Base-by-base conservation (phyloP, 2,329 filamentous ascomycete genomes). In the Fusarium sp. region DNA sequence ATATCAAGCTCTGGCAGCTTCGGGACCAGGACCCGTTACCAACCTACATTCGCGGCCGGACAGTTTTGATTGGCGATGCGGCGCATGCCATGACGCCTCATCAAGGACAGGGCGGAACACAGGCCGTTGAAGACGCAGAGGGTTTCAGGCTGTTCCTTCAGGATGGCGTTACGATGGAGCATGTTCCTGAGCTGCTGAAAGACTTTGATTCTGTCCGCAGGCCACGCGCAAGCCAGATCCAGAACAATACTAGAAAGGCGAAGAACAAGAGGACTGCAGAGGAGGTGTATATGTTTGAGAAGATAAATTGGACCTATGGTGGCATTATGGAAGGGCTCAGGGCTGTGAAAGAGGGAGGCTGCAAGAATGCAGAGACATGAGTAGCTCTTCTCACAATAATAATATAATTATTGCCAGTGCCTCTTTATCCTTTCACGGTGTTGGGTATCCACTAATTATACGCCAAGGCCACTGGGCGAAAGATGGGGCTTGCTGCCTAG, bases 91-190 rank as follows among this genome's bases (percentile, higher is more conserved):
- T 48, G 45, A 48, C 45, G 6, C 45, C 45, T 30, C 26, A 30
- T 20, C 45, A 48, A 30, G 45, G 45, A 22, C 45, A 30, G 26
- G 45, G 45, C 2, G 45, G 26, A 3, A 30, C 45, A 48, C 45
- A 30, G 13, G 45, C 45, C 0, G 26, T 48, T 2, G 45, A 48
- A 30, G 45, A 48, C 6, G 45, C 45, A 30, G 45, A 48, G 3
- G 26, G 26, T 0, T 30, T 48, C 26, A 30, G 13, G 9, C 26
- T 48, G 0, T 48, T 48, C 5, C 26, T 48, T 0, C 45, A 48
- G 1, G 3, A 11, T 1, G 13, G 20, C 1, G 9, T 48, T 11
- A 1, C 26, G 17, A 30, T 6, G 0, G 26, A 48, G 0, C 13
- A 30, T n/a, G 26, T 48, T n/a, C 8, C 26, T 30, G 26, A 11